A percentile compares a stretch with the other conserved stretches of the same genome.
Evolutionary conservation across 352 stramenopile species (phyloP).

Genomic region (Globisporangium recalcitrans): DNA sequence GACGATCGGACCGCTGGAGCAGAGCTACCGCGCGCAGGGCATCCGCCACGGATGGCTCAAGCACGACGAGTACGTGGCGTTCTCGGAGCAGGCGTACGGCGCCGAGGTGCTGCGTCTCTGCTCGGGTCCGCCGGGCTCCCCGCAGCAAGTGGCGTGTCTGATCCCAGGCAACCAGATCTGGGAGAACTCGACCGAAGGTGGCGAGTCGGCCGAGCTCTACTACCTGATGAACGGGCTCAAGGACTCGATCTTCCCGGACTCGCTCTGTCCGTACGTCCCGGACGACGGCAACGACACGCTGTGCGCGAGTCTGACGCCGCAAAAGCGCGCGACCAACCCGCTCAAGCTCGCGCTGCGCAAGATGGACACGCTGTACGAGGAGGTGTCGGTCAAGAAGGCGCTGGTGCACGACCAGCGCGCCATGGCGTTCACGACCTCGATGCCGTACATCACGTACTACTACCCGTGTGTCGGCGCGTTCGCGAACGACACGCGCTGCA

Average conservation of each 20-base stretch:
- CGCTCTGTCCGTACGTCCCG: slow-evolving; percentile 41
- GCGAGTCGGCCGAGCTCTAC: slow-evolving; percentile 39
- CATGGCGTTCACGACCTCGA: slow-evolving; percentile 52
- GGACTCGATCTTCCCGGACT: slow-evolving; percentile 45
- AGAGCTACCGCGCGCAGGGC: slow-evolving; percentile 59
- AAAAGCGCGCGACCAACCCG: slow-evolving; percentile 40
- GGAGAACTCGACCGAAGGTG: slow-evolving; percentile 63
- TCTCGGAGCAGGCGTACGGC: slow-evolving; percentile 65
- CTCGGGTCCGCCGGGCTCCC: slow-evolving; percentile 34
- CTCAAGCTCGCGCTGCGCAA: slow-evolving; percentile 39
- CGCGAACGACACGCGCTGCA: slow-evolving; percentile 41
- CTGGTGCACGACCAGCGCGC: slow-evolving; percentile 34
- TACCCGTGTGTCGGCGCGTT: slow-evolving; percentile 56
- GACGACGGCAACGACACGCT: slow-evolving; percentile 42
- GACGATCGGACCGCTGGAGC: slow-evolving; percentile 55
- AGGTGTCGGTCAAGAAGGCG: slow-evolving; percentile 33
- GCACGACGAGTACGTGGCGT: slow-evolving; percentile 44
- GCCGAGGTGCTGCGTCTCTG: slow-evolving; percentile 57
- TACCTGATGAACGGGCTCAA: slow-evolving; percentile 51
- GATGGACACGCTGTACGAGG: slow-evolving; percentile 44
- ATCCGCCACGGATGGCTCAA: slow-evolving; percentile 46
- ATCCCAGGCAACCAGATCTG: slow-evolving; percentile 57
- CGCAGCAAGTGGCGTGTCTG: slow-evolving; percentile 55
- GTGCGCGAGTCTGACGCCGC: slow-evolving; percentile 31
- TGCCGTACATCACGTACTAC: slow-evolving; percentile 56